Conservation (phyloP, 1,284 basidiomycete genomes). For the Apiotrichum domesticum region DNA sequence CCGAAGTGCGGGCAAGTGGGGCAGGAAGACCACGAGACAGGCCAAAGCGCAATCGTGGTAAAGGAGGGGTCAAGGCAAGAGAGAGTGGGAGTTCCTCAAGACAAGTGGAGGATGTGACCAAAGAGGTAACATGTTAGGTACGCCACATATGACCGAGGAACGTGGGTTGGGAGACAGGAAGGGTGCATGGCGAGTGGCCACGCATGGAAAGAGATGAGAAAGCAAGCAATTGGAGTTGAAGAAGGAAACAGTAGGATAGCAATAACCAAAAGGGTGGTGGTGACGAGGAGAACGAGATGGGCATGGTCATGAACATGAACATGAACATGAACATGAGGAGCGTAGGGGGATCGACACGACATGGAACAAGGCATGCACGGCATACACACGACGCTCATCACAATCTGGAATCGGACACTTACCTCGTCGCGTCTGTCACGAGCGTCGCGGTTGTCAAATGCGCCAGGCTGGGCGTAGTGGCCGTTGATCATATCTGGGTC, state of each 20-base stretch:
- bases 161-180: neutral
- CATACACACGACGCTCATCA: neutral
- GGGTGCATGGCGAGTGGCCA: no score
- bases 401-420: neutral
- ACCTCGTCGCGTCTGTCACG: conserved; percentile 14
- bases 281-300: no score
- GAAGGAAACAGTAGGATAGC: neutral
- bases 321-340: no score
- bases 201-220: neutral
- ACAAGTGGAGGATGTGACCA: neutral
- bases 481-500: conserved; percentile 9
- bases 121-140: neutral
- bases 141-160: no score
- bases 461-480: conserved; percentile 9
- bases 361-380: neutral
- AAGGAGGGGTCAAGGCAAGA: neutral
- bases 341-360: no score
- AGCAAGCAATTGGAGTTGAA: neutral
- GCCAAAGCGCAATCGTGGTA: neutral
- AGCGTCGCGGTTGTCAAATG: conserved; percentile 5
- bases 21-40: neutral
- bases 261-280: no score
- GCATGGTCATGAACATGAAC: no score
- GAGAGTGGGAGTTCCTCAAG: neutral
- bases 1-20: neutral